A percentile compares a stretch with the other conserved stretches of the same genome.
phyloP scores from a whole-genome alignment of 306 rosid genomes.

The Gillenia trifoliata region DNA sequence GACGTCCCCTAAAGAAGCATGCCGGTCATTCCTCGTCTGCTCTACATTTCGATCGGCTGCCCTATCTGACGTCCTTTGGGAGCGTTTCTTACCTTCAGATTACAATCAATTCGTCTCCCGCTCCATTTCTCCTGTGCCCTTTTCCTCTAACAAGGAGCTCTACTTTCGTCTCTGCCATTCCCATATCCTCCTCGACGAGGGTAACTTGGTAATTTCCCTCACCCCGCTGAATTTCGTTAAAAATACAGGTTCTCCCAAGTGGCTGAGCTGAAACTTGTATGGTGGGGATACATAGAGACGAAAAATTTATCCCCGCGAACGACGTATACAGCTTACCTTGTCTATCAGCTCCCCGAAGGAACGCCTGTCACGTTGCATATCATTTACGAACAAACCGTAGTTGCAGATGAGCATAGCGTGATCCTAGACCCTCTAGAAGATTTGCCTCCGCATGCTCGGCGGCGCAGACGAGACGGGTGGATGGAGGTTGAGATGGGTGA shows the following conservation, averaged over 20 bases:
- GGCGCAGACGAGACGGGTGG: slow-evolving; percentile 18
- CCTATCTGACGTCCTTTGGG: no score
- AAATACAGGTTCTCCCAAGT: slow-evolving; percentile 23
- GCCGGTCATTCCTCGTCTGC: no score
- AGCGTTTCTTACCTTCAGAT: no score
- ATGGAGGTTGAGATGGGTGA: slow-evolving; percentile 31
- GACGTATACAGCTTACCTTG: slow-evolving; percentile 24
- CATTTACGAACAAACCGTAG: background rate
- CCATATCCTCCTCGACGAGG: no score
- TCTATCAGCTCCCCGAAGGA: slow-evolving; percentile 10
- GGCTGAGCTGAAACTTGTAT: slow-evolving; percentile 1
- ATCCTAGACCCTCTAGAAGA: slow-evolving; percentile 12
- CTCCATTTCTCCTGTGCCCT: no score
- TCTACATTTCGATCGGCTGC: no score
- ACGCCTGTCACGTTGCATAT: background rate
- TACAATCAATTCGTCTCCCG: no score
- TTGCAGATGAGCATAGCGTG: background rate
- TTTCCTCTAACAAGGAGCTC: no score
- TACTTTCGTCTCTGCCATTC: no score
- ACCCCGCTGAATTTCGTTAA: no score
- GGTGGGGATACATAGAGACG: slow-evolving; percentile 16
- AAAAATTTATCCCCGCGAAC: slow-evolving; percentile 21
- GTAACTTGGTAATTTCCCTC: no score
- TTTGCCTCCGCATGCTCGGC: background rate
- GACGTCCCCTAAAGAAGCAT: no score